Conservation (phyloP, 2,329 filamentous ascomycete genomes). For the Sporothrix humicola region DNA sequence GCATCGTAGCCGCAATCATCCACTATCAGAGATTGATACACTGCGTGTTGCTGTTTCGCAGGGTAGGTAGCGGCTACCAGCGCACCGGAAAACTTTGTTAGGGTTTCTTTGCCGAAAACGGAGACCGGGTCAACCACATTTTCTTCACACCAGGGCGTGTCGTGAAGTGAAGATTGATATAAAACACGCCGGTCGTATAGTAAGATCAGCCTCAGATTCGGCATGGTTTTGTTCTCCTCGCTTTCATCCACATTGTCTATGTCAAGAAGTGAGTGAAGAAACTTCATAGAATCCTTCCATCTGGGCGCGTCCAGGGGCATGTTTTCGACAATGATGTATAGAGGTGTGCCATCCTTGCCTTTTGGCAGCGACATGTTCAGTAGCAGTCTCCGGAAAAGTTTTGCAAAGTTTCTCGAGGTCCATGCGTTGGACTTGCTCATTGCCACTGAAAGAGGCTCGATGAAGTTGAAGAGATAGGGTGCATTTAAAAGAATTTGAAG, state of each 20-base stretch:
- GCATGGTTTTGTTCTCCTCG: background rate
- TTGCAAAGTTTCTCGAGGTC: background rate
- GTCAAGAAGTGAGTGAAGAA: background rate
- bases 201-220: background rate
- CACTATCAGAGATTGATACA: background rate
- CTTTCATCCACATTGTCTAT: background rate
- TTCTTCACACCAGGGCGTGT: background rate
- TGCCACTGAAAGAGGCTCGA: background rate
- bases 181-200: constrained; percentile 4
- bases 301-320: background rate
- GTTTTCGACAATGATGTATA: constrained; percentile 8
- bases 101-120: background rate
- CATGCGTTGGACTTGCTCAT: background rate
- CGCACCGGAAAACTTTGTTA: background rate
- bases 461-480: background rate
- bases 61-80: background rate
- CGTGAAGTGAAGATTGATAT: no score
- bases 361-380: background rate
- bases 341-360: background rate
- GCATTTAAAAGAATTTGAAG: background rate
- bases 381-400: background rate
- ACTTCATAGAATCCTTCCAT: background rate
- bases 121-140: background rate
- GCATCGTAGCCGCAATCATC: constrained; percentile 20
- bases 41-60: background rate